A percentile compares a stretch with the other conserved stretches of the same genome.
Conservation (phyloP, 2,329 filamentous ascomycete genomes). For the Neofusicoccum sp. region DNA sequence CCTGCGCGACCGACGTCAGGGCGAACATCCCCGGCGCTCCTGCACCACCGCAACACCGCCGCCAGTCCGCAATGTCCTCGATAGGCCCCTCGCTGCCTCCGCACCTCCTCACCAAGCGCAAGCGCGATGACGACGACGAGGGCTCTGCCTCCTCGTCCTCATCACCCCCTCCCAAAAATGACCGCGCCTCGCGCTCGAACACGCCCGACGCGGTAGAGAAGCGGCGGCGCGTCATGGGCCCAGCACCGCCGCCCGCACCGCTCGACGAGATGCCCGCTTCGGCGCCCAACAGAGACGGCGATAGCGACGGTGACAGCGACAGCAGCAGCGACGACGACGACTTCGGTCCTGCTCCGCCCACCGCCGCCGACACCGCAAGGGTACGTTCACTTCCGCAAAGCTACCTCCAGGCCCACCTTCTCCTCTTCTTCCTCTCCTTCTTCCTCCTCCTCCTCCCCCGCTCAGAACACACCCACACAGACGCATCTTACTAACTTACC, state of each 20-base stretch:
- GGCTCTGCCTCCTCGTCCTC: constrained; percentile 24
- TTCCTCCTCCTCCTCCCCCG: background rate
- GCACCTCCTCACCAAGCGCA: constrained; percentile 55
- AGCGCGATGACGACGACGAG: constrained; percentile 48
- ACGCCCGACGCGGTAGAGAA: constrained; percentile 47
- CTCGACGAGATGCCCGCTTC: constrained; percentile 46
- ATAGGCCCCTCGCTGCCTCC: constrained; percentile 70
- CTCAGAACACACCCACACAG: too few relatives aligned
- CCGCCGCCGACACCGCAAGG: constrained; percentile 22
- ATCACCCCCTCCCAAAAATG: constrained; percentile 21
- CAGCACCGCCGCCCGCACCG: constrained; percentile 53
- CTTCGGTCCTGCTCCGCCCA: constrained; percentile 47
- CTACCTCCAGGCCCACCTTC: background rate
- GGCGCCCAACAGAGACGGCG: constrained; percentile 26
- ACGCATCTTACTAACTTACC: too few relatives aligned
- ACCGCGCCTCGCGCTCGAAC: constrained; percentile 24
- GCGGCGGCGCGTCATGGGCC: constrained; percentile 54
- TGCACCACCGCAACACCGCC: background rate
- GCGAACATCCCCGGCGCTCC: background rate
- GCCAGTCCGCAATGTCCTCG: constrained; percentile 56
- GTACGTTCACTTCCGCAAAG: too few relatives aligned
- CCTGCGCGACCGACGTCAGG: constrained; percentile 8
- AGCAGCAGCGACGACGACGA: constrained; percentile 44
- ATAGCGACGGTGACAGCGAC: constrained; percentile 17
- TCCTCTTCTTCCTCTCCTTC: background rate